These are phyloP conservation scores for Artemisia argyi DNA, from an alignment of 129 eudicot genomes.

Conservation along the genomic window DNA sequence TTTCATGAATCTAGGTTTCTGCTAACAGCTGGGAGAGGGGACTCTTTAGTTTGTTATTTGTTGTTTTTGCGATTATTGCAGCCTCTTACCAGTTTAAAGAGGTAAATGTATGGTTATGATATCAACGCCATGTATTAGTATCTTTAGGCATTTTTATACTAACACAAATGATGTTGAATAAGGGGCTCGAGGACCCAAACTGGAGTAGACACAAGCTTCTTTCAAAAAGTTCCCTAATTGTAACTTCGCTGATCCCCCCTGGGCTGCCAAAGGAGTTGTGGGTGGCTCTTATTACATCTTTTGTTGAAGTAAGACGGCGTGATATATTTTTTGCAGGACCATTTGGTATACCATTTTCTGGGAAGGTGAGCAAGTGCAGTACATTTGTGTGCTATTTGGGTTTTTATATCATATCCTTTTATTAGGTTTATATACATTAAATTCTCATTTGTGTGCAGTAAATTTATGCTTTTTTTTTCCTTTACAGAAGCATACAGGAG, in stretches of 20 bases:
- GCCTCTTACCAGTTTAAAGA: conserved; percentile 92
- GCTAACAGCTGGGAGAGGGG: conserved; percentile 99
- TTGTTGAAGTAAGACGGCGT: conserved; percentile 78
- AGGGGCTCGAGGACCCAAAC: conserved; percentile 98
- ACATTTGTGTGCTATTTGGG: conserved; percentile 19
- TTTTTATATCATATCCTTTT: neutral
- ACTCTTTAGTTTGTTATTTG: conserved; percentile 80
- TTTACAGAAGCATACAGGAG: no score
- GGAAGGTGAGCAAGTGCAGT: conserved; percentile 60
- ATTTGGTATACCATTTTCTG: conserved; percentile 95
- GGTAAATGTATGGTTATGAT: conserved; percentile 42
- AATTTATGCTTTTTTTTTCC: no score
- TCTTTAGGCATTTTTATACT: neutral
- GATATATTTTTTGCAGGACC: conserved; percentile 95
- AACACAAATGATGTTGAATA: conserved; percentile 24
- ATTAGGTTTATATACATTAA: neutral
- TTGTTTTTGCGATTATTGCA: conserved; percentile 83
- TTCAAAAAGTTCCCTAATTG: conserved; percentile 86
- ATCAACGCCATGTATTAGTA: neutral
- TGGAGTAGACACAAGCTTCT: conserved; percentile 95
- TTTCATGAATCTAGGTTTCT: conserved; percentile 56
- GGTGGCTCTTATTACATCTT: conserved; percentile 87
- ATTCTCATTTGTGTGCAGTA: conserved; percentile 2
- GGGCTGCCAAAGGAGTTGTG: conserved; percentile 96
- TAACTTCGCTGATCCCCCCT: conserved; percentile 95